Percentiles rank a stretch among this genome's conserved stretches.
Evolutionary conservation across 192 early-diverging fungal species (phyloP).

Genomic region (Lobulomyces angularis): DNA sequence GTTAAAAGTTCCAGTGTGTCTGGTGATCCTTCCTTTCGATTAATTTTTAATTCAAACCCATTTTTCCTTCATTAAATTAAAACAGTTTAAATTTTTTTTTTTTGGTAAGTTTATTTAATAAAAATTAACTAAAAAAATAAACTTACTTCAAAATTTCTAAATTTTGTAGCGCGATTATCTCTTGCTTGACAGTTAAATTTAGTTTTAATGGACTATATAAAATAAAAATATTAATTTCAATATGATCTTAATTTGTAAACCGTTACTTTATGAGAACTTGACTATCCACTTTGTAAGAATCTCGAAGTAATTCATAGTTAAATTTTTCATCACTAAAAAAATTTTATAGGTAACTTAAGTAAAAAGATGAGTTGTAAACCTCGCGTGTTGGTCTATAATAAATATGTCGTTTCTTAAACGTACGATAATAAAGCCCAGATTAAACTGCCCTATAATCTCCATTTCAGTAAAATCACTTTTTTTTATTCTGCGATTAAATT

Average conservation of each 20-base stretch:
- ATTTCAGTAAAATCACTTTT: constrained; percentile 76
- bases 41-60: constrained; percentile 65
- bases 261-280: constrained; percentile 54
- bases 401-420: constrained; percentile 60
- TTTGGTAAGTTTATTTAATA: constrained; percentile 1
- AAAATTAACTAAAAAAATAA: too few species aligned
- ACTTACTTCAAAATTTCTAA: constrained; percentile 44
- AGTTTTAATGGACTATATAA: constrained; percentile 46
- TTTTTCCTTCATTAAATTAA: constrained; percentile 31
- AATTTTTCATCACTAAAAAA: constrained; percentile 76
- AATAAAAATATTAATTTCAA: not conserved
- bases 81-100: not conserved
- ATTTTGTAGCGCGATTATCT: constrained; percentile 64
- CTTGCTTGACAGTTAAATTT: constrained; percentile 65
- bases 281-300: constrained; percentile 42
- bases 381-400: constrained; percentile 96
- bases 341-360: constrained; percentile 4
- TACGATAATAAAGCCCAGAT: constrained; percentile 85
- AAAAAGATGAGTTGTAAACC: constrained; percentile 16
- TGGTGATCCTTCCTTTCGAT: constrained; percentile 43
- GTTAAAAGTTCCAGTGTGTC: constrained; percentile 52
- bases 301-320: constrained; percentile 77
- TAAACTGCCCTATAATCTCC: constrained; percentile 90
- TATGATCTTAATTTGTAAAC: constrained; percentile 1
- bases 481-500: constrained; percentile 41